Evolutionary conservation across 108 stramenopile species (phyloP).

Genomic region (Halocafeteria seosinensis): DNA sequence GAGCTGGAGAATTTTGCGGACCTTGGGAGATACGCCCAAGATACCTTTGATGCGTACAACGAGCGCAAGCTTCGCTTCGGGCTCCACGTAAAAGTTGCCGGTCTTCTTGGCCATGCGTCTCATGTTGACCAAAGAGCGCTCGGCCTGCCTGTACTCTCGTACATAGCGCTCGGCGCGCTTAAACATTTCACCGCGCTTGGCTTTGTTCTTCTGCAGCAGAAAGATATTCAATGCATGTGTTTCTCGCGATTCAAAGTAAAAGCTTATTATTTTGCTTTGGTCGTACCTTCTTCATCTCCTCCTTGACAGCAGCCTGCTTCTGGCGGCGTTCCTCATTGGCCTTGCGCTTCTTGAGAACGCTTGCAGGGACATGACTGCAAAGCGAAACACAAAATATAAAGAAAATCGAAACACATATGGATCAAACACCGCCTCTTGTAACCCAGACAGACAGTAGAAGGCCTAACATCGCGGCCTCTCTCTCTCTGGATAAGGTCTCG

Average conservation of each 20-base stretch:
- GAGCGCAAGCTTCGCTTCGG: slow-evolving; percentile 81
- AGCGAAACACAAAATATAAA: too few relatives aligned
- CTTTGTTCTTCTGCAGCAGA: slow-evolving; percentile 33
- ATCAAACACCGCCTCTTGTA: too few relatives aligned
- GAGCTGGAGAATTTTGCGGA: slow-evolving; percentile 96
- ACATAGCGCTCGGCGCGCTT: slow-evolving; percentile 74
- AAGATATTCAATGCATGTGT: background rate
- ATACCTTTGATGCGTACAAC: slow-evolving; percentile 97
- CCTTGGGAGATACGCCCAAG: slow-evolving; percentile 97
- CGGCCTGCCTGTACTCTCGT: slow-evolving; percentile 65
- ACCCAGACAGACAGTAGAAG: too few relatives aligned
- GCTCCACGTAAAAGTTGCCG: slow-evolving; percentile 85
- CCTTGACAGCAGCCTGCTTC: slow-evolving; percentile 12
- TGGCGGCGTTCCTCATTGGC: slow-evolving; percentile 45
- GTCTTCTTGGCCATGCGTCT: slow-evolving; percentile 84
- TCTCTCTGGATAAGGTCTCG: too few relatives aligned
- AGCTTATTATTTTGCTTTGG: background rate
- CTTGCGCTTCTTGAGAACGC: slow-evolving; percentile 86
- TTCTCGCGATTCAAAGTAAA: background rate
- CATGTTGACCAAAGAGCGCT: slow-evolving; percentile 64
- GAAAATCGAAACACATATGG: too few relatives aligned
- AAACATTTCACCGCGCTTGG: slow-evolving; percentile 55
- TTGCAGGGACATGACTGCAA: slow-evolving; percentile 68
- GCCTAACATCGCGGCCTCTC: too few relatives aligned
- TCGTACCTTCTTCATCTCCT: background rate